Conservation (phyloP, 2,329 filamentous ascomycete genomes). For the Huntiella abstrusa region DNA sequence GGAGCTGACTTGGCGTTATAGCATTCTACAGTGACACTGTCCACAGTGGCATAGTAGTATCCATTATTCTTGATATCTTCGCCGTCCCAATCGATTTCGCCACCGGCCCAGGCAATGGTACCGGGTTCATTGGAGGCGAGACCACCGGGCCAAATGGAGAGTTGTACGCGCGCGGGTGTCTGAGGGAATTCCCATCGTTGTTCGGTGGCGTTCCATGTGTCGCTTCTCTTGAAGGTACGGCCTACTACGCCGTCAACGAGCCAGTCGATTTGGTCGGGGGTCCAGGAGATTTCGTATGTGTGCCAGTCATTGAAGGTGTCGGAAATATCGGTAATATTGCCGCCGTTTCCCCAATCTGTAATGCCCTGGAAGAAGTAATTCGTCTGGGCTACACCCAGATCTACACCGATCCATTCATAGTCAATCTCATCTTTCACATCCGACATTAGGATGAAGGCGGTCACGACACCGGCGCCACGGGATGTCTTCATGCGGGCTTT, state of each 20-base stretch:
- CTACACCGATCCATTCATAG: slow-evolving; percentile 78
- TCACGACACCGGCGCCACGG: slow-evolving; percentile 77
- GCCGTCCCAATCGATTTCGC: slow-evolving; percentile 70
- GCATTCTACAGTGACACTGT: slow-evolving; percentile 67
- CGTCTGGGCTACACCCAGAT: slow-evolving; percentile 62
- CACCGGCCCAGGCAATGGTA: slow-evolving; percentile 83
- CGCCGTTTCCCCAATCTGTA: slow-evolving; percentile 60
- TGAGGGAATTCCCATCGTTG: slow-evolving; percentile 80
- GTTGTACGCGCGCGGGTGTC: slow-evolving; percentile 73
- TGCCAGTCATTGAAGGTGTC: slow-evolving; percentile 67
- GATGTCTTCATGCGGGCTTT: slow-evolving; percentile 70
- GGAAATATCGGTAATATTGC: slow-evolving; percentile 42
- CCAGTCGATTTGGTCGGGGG: slow-evolving; percentile 72
- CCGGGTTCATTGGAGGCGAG: slow-evolving; percentile 59
- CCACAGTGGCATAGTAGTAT: slow-evolving; percentile 74
- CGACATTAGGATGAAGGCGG: slow-evolving; percentile 85
- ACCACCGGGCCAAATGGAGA: slow-evolving; percentile 93
- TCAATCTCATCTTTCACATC: slow-evolving; percentile 98
- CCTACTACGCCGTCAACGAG: slow-evolving; percentile 61
- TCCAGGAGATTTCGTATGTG: slow-evolving; percentile 88
- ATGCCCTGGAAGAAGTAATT: slow-evolving; percentile 97
- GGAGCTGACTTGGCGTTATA: slow-evolving; percentile 45
- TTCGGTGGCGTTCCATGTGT: slow-evolving; percentile 72
- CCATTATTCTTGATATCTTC: slow-evolving; percentile 62
- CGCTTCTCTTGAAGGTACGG: slow-evolving; percentile 53